phyloP scores from a whole-genome alignment of 2,329 filamentous ascomycete species.

The Coniochaeta hoffmannii region DNA sequence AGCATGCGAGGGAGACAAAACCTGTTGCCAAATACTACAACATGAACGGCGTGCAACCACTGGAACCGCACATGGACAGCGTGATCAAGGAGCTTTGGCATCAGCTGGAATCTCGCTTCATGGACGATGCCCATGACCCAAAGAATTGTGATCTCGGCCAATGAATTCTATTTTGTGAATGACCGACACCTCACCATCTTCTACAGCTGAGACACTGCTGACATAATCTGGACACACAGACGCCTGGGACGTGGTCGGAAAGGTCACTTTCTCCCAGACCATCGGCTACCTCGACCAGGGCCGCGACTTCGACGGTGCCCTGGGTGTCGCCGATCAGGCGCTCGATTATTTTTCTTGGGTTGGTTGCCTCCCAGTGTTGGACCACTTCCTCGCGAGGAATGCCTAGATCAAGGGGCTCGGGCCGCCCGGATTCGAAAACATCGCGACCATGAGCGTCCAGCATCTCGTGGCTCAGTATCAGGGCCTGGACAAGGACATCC shows the following conservation, averaged over 20 bases:
- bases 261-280: slow-evolving; percentile 29
- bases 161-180: slow-evolving; percentile 32
- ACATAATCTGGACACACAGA: slow-evolving; percentile 6
- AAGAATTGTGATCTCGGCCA: slow-evolving; percentile 26
- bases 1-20: slow-evolving; percentile 26
- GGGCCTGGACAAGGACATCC: slow-evolving; percentile 16
- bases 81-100: slow-evolving; percentile 15
- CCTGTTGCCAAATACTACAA: slow-evolving; percentile 30
- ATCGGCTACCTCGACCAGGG: slow-evolving; percentile 32
- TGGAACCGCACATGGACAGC: slow-evolving; percentile 23
- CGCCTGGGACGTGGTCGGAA: slow-evolving; percentile 34
- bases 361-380: slow-evolving; percentile 23
- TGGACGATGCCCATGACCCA: neutral
- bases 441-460: slow-evolving; percentile 19
- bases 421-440: slow-evolving; percentile 21
- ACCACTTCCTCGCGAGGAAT: slow-evolving; percentile 30
- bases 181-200: slow-evolving; percentile 10
- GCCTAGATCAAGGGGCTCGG: slow-evolving; percentile 23
- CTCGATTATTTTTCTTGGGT: slow-evolving; percentile 22
- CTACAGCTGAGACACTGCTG: neutral
- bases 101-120: slow-evolving; percentile 15
- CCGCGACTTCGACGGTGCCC: slow-evolving; percentile 28
- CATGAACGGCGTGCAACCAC: slow-evolving; percentile 13
- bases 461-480: slow-evolving; percentile 19
- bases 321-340: slow-evolving; percentile 19